Evolutionary conservation across 768 basidiomycete genomes (phyloP), one percentile per base, ranked within the genome.

Genomic region (Cantharellus anzutake): DNA sequence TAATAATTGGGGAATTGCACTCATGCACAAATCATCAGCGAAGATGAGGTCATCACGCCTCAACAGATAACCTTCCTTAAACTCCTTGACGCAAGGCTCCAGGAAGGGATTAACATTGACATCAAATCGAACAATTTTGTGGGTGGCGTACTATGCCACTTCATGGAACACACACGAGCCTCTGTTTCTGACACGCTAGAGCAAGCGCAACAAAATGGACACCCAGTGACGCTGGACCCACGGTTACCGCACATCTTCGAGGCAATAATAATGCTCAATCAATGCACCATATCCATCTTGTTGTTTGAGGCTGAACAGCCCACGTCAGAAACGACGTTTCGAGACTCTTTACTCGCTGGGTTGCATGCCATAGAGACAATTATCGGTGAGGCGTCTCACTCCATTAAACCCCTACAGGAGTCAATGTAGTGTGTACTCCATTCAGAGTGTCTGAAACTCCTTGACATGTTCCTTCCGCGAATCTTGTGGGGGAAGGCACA

Each of bases 11-110:
- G 52, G 52, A 11, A 5, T 57, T 5, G 41, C 40, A 41, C 35
- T 7, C 14, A 55, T 37, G 7, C 7, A 3, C 40, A 20, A 41
- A 2, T 44, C 7, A 29, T 57, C 68, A 87, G 87, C 60, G 62
- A 71, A 34, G 80, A 77, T 52, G 89, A 91, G 70, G 74, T 81
- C 7, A 78, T 92, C 44, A 80, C 86, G 3, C 87, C 90, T 0
- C 82, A 85, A 64, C 92, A 94, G 68, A 88, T 82, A 3, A 85
- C 80, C n/a, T 72, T 94, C 5, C 78, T 96, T 60, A 93, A 92
- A 70, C 73, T 94, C 14, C 72, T 92, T 7, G 92, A 94, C 67
- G 85, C 88, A 1, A 84, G 87, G 67, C 73, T 91, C 59, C 84
- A 87, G 34, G 63, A 50, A 2, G 20, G 42, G 14, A 41, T 44